Conservation (phyloP, 176 grass and related monocot species). For the Ensete ventricosum region DNA sequence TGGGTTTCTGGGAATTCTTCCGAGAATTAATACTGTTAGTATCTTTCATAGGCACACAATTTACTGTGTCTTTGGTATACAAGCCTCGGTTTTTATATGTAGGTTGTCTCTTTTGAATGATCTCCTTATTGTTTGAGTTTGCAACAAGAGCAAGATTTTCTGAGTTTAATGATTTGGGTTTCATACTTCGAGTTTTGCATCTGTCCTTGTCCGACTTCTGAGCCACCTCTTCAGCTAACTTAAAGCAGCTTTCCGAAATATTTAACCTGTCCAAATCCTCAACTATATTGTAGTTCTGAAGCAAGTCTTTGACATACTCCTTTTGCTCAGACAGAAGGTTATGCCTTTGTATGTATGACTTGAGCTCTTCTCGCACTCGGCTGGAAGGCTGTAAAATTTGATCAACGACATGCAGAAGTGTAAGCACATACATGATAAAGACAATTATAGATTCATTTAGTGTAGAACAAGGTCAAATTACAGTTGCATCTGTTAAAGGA, state of each 20-base stretch:
- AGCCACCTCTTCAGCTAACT: constrained; percentile 17
- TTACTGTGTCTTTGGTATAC: constrained; percentile 23
- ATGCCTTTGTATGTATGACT: constrained; percentile 49
- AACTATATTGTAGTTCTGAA: constrained; percentile 56
- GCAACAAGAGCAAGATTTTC: constrained; percentile 13
- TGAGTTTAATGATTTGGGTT: constrained; percentile 56
- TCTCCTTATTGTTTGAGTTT: constrained; percentile 32
- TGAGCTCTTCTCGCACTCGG: constrained; percentile 74
- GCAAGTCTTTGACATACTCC: constrained; percentile 45
- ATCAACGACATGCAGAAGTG: not conserved
- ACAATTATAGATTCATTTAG: not conserved
- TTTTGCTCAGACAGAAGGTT: constrained; percentile 40
- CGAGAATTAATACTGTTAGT: constrained; percentile 12
- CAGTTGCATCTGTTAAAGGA: too few relatives aligned
- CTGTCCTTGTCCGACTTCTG: constrained; percentile 44
- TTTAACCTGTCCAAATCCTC: constrained; percentile 72
- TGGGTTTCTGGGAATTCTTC: constrained; percentile 34
- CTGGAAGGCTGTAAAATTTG: constrained; percentile 44
- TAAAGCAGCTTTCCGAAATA: constrained; percentile 29
- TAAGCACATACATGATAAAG: not conserved
- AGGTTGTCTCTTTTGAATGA: constrained; percentile 36
- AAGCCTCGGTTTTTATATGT: constrained; percentile 41
- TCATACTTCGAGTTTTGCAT: constrained; percentile 44
- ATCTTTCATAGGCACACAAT: constrained; percentile 28
- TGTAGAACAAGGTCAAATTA: too few relatives aligned